Base-by-base conservation (phyloP, 176 grass and related monocot species). In the Rhynchospora tenuis region DNA sequence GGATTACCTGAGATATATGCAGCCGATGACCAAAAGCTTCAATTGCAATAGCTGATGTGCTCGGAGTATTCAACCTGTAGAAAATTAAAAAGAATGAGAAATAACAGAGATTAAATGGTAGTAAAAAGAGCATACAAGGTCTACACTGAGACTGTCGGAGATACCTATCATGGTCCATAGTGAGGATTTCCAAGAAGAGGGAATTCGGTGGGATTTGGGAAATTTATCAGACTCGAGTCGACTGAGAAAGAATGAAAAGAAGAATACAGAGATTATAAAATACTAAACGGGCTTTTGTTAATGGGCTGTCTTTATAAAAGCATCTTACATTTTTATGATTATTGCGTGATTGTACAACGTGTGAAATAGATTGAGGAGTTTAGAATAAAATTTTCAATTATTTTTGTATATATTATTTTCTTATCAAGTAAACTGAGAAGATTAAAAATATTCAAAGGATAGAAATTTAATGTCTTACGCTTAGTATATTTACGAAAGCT, bases 11-110 rank as follows among this genome's bases (percentile, higher is more conserved):
- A 87, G 92, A 84, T 71, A 98, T 90, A 73, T 91, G 89, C 13
- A 98, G 87, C 9, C 31, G 83, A 55, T 98, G 90, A 10, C 92
- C 92, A 73, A 98, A 84, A 87, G 92, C 28, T 31, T 98, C 92
- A 83, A 98, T 88, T 9, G 67, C 86, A 88, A 94, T 91, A 16
- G 79, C 86, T 58, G 92, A 98, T 83, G 90, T 94, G 92, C 92
- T 94, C 16, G 90, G 92, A 47, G 87, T 90, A 86, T 98, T 98
- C 80, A 98, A 80, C 85, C 92, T 98, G 76, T 10, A 56, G 17
- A 58, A 74, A 88, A n/a, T 33, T 15, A 77, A 65, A 64, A 78
- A n/a, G 82, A 72, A 69, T 51, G 5, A 1, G 8, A 16, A 0
- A 76, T 42, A 60, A 13, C 3, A 86, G 19, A 24, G 27, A 69